These are phyloP conservation scores for Fusarium sp. DNA, from an alignment of 2,329 filamentous ascomycete species.

Conservation along the genomic window DNA sequence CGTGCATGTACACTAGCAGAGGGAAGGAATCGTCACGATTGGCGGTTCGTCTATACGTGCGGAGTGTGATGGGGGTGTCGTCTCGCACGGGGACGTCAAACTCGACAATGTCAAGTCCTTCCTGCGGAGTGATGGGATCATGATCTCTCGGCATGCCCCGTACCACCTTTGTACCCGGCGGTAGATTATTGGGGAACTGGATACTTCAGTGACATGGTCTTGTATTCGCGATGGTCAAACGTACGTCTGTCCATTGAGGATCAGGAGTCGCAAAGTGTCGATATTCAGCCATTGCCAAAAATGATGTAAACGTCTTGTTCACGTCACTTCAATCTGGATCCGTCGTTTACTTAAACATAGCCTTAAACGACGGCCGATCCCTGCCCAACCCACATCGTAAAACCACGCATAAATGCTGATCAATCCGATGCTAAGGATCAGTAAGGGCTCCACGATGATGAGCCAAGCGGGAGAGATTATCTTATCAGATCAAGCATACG, in stretches of 20 bases:
- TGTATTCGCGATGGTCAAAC: neutral
- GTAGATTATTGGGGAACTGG: conserved; percentile 46
- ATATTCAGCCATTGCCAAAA: conserved; percentile 25
- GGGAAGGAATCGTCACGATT: conserved; percentile 21
- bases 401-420: neutral
- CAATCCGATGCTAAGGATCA: neutral
- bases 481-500: conserved; percentile 1
- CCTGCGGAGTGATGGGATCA: conserved; percentile 38
- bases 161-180: conserved; percentile 15
- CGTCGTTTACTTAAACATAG: neutral
- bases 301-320: neutral
- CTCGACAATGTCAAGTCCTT: conserved; percentile 40
- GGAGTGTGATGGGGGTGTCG: conserved; percentile 28
- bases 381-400: neutral
- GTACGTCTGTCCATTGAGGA: conserved; percentile 25
- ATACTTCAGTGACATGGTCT: neutral
- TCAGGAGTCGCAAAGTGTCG: conserved; percentile 18
- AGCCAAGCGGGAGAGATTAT: neutral
- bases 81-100: conserved; percentile 39
- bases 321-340: neutral
- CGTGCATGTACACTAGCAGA: conserved; percentile 44
- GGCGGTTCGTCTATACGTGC: conserved; percentile 34
- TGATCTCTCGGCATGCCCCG: conserved; percentile 34
- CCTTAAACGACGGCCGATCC: neutral
- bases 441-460: conserved; percentile 1